Conservation (phyloP, 768 basidiomycete species). For the Calocera viscosa region DNA sequence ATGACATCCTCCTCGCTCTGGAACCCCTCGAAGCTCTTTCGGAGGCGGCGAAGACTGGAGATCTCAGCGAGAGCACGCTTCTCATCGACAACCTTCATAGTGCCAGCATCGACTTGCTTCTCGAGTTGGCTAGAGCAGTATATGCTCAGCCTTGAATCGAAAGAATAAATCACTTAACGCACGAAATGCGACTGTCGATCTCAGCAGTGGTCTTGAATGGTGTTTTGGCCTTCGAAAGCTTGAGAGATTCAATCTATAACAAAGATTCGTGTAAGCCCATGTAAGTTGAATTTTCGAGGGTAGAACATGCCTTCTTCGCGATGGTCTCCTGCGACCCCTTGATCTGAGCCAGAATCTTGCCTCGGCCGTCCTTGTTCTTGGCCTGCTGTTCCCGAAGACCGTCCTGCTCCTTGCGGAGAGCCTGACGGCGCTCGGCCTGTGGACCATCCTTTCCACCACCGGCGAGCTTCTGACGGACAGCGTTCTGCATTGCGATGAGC, state of each 20-base stretch:
- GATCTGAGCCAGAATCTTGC: conserved; percentile 65
- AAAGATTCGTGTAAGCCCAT: conserved; percentile 11
- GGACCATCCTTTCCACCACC: conserved; percentile 46
- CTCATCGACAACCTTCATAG: conserved; percentile 85
- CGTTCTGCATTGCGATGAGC: conserved; percentile 34
- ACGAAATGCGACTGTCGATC: conserved; percentile 79
- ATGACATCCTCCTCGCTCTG: conserved; percentile 67
- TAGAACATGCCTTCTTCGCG: conserved; percentile 56
- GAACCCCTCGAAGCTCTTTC: conserved; percentile 69
- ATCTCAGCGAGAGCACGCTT: conserved; percentile 93
- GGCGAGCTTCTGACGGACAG: conserved; percentile 64
- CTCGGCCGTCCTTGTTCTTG: conserved; percentile 53
- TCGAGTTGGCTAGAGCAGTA: conserved; percentile 52
- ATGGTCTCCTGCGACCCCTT: conserved; percentile 65
- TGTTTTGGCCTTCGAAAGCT: conserved; percentile 57
- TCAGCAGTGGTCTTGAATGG: conserved; percentile 73
- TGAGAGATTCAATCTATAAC: conserved; percentile 71
- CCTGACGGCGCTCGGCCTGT: conserved; percentile 56
- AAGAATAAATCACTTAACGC: conserved; percentile 23
- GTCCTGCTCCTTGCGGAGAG: conserved; percentile 72
- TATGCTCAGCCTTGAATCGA: conserved; percentile 11
- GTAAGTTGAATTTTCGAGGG: background rate
- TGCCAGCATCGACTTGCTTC: conserved; percentile 83
- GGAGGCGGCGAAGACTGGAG: conserved; percentile 51
- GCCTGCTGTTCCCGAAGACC: conserved; percentile 66